Base-by-base conservation (phyloP, 176 grass and related monocot species). In the Oryza glaberrima region DNA sequence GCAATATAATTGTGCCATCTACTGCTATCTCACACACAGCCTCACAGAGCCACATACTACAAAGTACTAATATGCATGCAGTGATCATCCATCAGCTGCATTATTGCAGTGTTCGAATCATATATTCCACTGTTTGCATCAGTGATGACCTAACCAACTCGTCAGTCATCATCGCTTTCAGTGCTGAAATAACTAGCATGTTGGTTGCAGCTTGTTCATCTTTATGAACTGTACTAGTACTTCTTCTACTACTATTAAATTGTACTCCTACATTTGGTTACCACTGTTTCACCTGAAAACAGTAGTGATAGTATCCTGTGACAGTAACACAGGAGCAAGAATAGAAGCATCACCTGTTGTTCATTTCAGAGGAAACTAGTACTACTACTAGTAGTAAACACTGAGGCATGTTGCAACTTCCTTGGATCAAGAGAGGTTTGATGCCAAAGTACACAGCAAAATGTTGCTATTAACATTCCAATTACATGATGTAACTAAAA, bases 91-190 rank as follows among this genome's bases (percentile, higher is more conserved):
- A 73, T 79, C 75, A 58, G 45, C 23, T 51, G 13, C 72, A 76
- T 77, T 61, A 77, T 46, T 87, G 72, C 40, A 77, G 79, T 77
- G 70, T 61, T 56, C 54, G 67, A 88, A 73, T 78, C 76, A 74
- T 44, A 44, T 44, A 44, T 73, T 65, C 69, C 76, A 79, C 81
- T 84, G 81, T 84, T 84, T 32, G 76, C 61, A 71, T 49, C 14
- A 63, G 67, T 70, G 65, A 51, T 7, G 67, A 58, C 67, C 67
- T 81, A 84, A 56, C n/a, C 6, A 32, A 49, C 22, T 16, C 22
- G 6, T 73, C 71, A 73, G 48, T 36, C 51, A 60, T 36, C 51
- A 60, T 25, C 60, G 60, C 49, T 44, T 38, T 60, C 44, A 34
- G 43, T 75, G 25, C 26, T 9, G 6, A 82, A 82, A 20, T 72